Evolutionary conservation across 352 stramenopile genomes (phyloP).

Genomic region (Pythium phragmitis): DNA sequence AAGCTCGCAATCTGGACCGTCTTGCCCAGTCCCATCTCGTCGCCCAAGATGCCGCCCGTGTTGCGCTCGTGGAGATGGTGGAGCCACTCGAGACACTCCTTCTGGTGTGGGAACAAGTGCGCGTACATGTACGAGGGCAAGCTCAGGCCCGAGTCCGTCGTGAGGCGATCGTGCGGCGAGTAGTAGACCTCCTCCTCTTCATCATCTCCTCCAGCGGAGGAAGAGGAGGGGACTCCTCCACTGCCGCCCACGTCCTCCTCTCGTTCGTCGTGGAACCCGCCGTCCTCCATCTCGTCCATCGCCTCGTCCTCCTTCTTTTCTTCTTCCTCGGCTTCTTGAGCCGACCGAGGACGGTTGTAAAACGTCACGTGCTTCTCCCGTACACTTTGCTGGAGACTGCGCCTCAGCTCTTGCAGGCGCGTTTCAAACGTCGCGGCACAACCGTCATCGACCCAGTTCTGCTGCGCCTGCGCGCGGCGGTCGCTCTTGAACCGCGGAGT

Average conservation of each 20-base stretch:
- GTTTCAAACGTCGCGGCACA: constrained; percentile 24
- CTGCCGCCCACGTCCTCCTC: background rate
- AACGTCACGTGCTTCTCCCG: constrained; percentile 24
- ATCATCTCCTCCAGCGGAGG: background rate
- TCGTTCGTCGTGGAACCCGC: constrained; percentile 36
- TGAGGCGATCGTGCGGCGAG: constrained; percentile 43
- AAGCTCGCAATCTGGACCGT: constrained; percentile 93
- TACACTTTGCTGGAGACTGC: constrained; percentile 9
- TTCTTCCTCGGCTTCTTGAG: background rate
- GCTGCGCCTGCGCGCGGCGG: constrained; percentile 17
- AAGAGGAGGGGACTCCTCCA: background rate
- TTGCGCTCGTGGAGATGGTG: constrained; percentile 95
- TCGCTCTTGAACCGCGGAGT: constrained; percentile 14
- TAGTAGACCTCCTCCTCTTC: constrained; percentile 40
- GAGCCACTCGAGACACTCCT: constrained; percentile 96
- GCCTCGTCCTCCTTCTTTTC: constrained; percentile 12
- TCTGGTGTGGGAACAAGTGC: constrained; percentile 93
- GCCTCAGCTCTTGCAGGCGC: constrained; percentile 17
- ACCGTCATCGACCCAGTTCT: constrained; percentile 34
- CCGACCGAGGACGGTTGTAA: constrained; percentile 22
- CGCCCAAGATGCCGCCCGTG: constrained; percentile 95
- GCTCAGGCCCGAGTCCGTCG: constrained; percentile 65
- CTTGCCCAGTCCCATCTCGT: constrained; percentile 98
- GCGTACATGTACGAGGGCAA: constrained; percentile 72
- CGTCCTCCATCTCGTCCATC: constrained; percentile 28